Conservation (phyloP, 331 rosid genomes). For the Telfairia occidentalis region DNA sequence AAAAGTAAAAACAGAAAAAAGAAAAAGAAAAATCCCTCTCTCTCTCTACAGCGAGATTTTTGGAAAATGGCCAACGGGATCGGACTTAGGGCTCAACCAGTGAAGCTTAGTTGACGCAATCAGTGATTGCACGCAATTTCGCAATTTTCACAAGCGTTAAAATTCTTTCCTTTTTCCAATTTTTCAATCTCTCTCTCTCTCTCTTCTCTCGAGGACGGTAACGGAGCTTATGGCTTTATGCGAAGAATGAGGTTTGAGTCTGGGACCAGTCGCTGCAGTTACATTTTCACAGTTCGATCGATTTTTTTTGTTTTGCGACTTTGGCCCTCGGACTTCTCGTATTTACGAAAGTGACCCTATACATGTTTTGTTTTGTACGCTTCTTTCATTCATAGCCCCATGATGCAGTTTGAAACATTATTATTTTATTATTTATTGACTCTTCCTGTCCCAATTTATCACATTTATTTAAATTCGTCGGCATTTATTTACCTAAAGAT, state of each 20-base stretch:
- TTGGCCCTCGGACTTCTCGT: neutral
- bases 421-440: neutral
- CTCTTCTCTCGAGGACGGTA: neutral
- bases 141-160: slow-evolving; percentile 17
- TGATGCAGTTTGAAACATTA: neutral
- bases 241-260: neutral
- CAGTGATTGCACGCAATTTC: slow-evolving; percentile 56
- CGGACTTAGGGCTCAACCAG: slow-evolving; percentile 20
- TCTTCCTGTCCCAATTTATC: neutral
- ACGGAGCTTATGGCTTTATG: slow-evolving; percentile 7
- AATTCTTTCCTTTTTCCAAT: neutral
- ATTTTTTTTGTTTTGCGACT: neutral
- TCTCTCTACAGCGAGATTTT: slow-evolving; percentile 41
- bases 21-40: slow-evolving; percentile 12
- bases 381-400: neutral
- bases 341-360: neutral
- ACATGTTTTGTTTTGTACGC: neutral
- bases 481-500: too few relatives aligned
- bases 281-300: neutral
- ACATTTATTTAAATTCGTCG: too few relatives aligned
- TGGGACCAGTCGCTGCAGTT: neutral
- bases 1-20: neutral
- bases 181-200: neutral
- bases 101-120: slow-evolving; percentile 55
- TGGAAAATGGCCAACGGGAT: slow-evolving; percentile 41